Evolutionary conservation across 345 rosid species (phyloP).

Genomic region (Aquilaria sinensis): DNA sequence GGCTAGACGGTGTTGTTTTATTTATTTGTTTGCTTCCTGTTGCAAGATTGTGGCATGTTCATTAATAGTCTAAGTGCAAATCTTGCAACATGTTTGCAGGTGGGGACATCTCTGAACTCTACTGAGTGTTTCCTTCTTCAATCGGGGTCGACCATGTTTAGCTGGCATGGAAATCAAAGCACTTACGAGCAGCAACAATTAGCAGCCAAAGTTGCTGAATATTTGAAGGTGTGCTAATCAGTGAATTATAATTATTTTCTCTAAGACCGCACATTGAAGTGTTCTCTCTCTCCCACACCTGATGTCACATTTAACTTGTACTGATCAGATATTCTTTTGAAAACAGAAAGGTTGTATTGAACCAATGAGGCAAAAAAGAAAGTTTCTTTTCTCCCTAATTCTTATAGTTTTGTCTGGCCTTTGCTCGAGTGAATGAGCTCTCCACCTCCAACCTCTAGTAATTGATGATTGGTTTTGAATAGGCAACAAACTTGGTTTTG

Average conservation of each 20-base stretch:
- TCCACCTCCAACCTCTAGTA: no score
- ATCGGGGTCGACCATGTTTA: constrained; percentile 77
- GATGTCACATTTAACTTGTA: background rate
- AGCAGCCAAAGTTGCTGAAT: constrained; percentile 73
- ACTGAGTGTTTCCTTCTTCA: constrained; percentile 86
- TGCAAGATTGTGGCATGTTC: background rate
- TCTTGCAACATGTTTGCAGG: constrained; percentile 25
- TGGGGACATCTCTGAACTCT: constrained; percentile 74
- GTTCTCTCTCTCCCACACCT: no score
- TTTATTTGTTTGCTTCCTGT: constrained; percentile 10
- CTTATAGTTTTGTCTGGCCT: no score
- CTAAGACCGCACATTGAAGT: no score
- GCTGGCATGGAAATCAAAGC: constrained; percentile 93
- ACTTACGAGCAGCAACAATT: constrained; percentile 77
- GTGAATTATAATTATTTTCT: background rate
- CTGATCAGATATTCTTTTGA: no score
- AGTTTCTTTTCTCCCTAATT: no score
- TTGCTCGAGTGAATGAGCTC: no score
- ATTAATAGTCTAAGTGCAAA: no score
- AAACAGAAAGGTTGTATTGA: no score
- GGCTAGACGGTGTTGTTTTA: background rate
- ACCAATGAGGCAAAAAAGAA: no score
- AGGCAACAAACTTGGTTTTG: no score
- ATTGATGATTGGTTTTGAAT: no score
- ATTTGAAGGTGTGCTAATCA: constrained; percentile 52